Base-by-base conservation (phyloP, 257 asterid species). In the Prunella vulgaris region DNA sequence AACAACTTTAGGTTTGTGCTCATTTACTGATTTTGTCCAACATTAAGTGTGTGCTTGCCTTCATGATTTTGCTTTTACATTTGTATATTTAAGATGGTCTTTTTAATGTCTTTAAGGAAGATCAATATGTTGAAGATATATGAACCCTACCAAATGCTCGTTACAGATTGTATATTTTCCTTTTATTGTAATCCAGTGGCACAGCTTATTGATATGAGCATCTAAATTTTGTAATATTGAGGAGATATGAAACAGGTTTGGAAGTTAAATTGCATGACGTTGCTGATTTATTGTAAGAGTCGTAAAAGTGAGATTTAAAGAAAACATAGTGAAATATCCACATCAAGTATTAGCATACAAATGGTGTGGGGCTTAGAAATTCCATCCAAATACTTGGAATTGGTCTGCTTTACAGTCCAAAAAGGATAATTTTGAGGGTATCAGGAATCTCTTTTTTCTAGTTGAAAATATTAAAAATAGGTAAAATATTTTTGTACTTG, bases 1-100 rank as follows among this genome's bases (percentile, higher is more conserved):
- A 94, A 94, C 65, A 76, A 76, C 76, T 94, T 83, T 78, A 93
- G 98, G 98, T 93, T 66, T 53, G 78, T 79, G 24, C 32, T 42
- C 71, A 13, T 73, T 76, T 65, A 53, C 71, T 38, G 6, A 1
- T 48, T 28, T 60, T n/a, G n/a, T 32, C 60, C 44, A 28, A 63
- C 27, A 21, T 48, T 3, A 10, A 24, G 17, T 17, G 63, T 28
- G 51, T 33, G 25, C 56, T 40, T 38, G 21, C 62, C 58, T 74
- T 30, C 64, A 18, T 54, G 18, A 20, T 27, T 49, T 58, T 10
- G 14, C 21, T 52, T 35, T 44, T 21, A 64, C 49, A 66, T 38
- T 64, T 38, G 15, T 57, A 10, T n/a, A 30, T 20, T n/a, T 21
- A 10, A 18, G 58, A 33, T 72, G 35, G 28, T 18, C n/a, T 7